Evolutionary conservation across 306 rosid species (phyloP), one percentile per base, ranked within the genome.

Genomic region (Clitoria ternatea): DNA sequence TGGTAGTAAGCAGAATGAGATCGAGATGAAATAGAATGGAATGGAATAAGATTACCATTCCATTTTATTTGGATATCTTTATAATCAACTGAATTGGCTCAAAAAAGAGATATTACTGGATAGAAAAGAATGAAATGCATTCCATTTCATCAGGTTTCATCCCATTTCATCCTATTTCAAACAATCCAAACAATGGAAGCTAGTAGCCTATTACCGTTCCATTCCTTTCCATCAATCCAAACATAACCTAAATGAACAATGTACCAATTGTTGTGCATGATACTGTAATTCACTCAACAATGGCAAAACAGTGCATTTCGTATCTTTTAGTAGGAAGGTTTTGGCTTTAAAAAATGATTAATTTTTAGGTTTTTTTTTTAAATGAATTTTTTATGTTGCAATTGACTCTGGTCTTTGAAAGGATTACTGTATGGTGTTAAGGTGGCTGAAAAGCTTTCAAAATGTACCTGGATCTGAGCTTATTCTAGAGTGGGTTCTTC

Each of bases 361-460:
- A 54, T 44, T 14, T 23, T 66, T 18, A 26, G 42, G 14, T 32
- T 26, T 17, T 63, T 55, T 54, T 66, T 50, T 35, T 24, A 27
- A 59, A 18, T 13, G 10, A 33, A 53, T 23, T 33, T 35, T n/a
- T 20, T 56, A n/a, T 47, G 1, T 65, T 57, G 27, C 23, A 9
- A 5, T 67, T 73, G 71, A 67, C 30, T 43, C 10, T 32, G 9
- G 19, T 62, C n/a, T 72, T 45, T 36, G 43, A 42, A 53, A 62
- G 18, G 5, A 53, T 39, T 29, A 53, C 20, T 36, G 15, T 72
- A 49, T 65, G 33, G 9, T 36, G 63, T 10, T 42, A 47, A 69
- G 36, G 30, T 39, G 39, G 22, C 53, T 61, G 60, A 72, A 56
- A 30, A 32, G 19, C 50, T 55, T 19, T 48, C 23, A 67, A 47